Percentiles rank a stretch among this genome's conserved stretches.
Evolutionary conservation across 345 rosid species (phyloP).

Genomic region (Crucihimalaya himalaica): DNA sequence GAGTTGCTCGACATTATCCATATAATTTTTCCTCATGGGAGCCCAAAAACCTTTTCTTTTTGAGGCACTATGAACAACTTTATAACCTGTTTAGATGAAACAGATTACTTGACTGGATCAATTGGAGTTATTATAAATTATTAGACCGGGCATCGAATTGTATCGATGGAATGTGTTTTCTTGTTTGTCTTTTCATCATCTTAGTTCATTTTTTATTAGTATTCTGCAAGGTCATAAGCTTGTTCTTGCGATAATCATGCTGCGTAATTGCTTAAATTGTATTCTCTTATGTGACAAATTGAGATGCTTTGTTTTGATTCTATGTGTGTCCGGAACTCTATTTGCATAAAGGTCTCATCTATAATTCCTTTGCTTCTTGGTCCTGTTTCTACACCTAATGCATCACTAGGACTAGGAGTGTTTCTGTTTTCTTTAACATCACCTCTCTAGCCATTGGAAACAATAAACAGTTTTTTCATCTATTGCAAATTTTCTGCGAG

Average conservation of each 20-base stretch:
- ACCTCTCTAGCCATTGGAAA: background rate
- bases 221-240: background rate
- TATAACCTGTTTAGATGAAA: background rate
- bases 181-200: background rate
- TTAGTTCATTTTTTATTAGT: background rate
- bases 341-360: background rate
- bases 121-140: too few species aligned
- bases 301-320: background rate
- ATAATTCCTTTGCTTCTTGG: background rate
- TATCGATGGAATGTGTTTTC: conserved; percentile 1
- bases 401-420: conserved; percentile 5
- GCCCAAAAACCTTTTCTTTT: background rate
- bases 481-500: background rate
- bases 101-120: too few species aligned
- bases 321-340: background rate
- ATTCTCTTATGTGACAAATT: background rate
- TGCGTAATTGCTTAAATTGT: background rate
- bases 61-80: background rate
- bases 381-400: conserved; percentile 10
- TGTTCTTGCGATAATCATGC: background rate
- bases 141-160: background rate
- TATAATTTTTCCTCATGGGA: background rate
- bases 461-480: background rate
- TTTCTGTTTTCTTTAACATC: background rate
- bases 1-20: background rate